Percentiles rank a stretch among this genome's conserved stretches.
phyloP scores from a whole-genome alignment of 2,329 filamentous ascomycete species.

The Fusarium sp. region DNA sequence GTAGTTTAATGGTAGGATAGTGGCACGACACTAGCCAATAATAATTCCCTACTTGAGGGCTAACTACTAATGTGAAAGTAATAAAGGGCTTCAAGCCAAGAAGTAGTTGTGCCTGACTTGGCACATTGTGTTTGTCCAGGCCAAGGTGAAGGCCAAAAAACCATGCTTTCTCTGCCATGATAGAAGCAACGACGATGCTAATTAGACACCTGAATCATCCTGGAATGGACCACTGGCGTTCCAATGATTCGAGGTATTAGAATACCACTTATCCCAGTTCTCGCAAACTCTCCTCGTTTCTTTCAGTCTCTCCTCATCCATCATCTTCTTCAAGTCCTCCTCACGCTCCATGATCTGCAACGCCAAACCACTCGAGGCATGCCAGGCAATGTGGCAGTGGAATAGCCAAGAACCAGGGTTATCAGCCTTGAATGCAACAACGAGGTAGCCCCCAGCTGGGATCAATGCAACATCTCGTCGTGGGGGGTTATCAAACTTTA shows the following conservation, averaged over 20 bases:
- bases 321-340: conserved; percentile 7
- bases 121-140: neutral
- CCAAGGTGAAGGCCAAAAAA: neutral
- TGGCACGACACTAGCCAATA: neutral
- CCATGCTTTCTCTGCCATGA: neutral
- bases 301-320: conserved; percentile 11
- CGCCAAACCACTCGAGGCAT: conserved; percentile 16
- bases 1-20: neutral
- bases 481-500: conserved; percentile 24
- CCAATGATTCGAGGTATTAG: neutral
- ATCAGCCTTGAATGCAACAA: conserved; percentile 12
- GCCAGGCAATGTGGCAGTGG: conserved; percentile 23
- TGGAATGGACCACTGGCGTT: neutral
- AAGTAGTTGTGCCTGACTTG: neutral
- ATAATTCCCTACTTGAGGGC: neutral
- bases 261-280: conserved; percentile 25
- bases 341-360: conserved; percentile 22
- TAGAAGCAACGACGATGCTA: neutral
- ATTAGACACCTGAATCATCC: neutral
- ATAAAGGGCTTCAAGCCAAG: neutral
- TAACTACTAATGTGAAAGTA: neutral
- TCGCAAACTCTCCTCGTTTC: conserved; percentile 17
- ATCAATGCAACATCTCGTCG: conserved; percentile 19
- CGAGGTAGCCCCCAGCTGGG: conserved; percentile 15
- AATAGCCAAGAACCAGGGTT: conserved; percentile 23